These are phyloP conservation scores for Claviceps sorghi DNA, from an alignment of 2,329 filamentous ascomycete genomes.

Conservation along the genomic window DNA sequence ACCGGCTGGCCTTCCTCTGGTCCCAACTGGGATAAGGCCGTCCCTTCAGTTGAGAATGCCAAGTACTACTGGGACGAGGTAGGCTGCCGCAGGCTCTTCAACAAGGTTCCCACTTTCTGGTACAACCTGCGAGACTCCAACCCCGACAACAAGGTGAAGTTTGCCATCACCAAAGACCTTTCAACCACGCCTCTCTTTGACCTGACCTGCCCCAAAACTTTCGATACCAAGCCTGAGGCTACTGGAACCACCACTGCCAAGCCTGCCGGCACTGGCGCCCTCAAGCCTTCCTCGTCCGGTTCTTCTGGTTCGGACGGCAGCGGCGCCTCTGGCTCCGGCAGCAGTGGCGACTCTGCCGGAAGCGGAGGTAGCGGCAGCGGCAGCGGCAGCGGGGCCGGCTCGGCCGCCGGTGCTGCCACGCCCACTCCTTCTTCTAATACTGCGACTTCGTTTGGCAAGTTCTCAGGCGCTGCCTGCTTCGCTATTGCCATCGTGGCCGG, in stretches of 20 bases:
- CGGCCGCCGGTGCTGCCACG: neutral
- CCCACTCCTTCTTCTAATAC: neutral
- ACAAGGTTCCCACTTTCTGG: slow-evolving; percentile 43
- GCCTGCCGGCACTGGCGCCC: slow-evolving; percentile 3
- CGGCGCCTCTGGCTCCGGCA: neutral
- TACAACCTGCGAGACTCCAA: slow-evolving; percentile 48
- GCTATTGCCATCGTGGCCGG: slow-evolving; percentile 8
- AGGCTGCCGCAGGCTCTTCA: slow-evolving; percentile 44
- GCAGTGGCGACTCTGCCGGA: neutral
- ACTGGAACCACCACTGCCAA: slow-evolving; percentile 2
- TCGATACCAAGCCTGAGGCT: slow-evolving; percentile 18
- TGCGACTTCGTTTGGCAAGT: slow-evolving; percentile 3
- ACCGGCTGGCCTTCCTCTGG: slow-evolving; percentile 50
- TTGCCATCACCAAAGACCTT: slow-evolving; percentile 39
- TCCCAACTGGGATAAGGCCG: slow-evolving; percentile 36
- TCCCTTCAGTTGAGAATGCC: slow-evolving; percentile 41
- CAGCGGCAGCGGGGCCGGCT: neutral
- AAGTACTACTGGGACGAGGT: slow-evolving; percentile 49
- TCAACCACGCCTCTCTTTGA: slow-evolving; percentile 36
- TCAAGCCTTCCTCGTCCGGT: slow-evolving; percentile 1
- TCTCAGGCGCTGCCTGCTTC: slow-evolving; percentile 8
- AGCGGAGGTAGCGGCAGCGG: slow-evolving; percentile 2
- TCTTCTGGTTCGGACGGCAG: slow-evolving; percentile 4
- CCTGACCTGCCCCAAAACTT: slow-evolving; percentile 35
- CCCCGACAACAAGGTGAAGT: slow-evolving; percentile 43